Conservation (phyloP, 371 early-diverging fungal genomes). For the Paramicrosporidium saccamoebae region DNA sequence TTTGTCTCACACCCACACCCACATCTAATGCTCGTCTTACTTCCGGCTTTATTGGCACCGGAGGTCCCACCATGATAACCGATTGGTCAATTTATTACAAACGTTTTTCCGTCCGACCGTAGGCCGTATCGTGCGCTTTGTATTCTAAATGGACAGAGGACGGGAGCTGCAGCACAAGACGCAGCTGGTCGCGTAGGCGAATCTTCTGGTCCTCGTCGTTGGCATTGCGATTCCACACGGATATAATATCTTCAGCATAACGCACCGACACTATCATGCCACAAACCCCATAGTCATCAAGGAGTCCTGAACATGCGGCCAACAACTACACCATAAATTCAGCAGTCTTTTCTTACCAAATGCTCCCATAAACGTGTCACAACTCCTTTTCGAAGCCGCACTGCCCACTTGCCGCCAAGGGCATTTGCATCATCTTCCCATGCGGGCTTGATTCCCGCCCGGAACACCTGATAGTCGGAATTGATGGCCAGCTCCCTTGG, state of each 20-base stretch:
- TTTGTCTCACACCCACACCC: no score
- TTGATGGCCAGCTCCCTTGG: slow-evolving; percentile 57
- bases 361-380: slow-evolving; percentile 77
- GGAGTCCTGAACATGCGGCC: slow-evolving; percentile 69
- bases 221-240: slow-evolving; percentile 69
- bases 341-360: slow-evolving; percentile 10
- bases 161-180: slow-evolving; percentile 41
- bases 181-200: slow-evolving; percentile 62
- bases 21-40: no score
- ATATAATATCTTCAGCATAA: slow-evolving; percentile 66
- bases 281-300: slow-evolving; percentile 57
- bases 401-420: slow-evolving; percentile 89
- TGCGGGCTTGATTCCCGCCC: slow-evolving; percentile 70
- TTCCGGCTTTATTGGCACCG: no score
- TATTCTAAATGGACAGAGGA: slow-evolving; percentile 68
- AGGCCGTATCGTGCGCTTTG: slow-evolving; percentile 67
- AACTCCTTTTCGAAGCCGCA: slow-evolving; percentile 69
- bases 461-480: slow-evolving; percentile 79
- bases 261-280: slow-evolving; percentile 82
- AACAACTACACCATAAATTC: slow-evolving; percentile 12
- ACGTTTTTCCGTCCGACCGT: no score
- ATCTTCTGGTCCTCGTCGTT: slow-evolving; percentile 41
- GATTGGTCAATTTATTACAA: no score
- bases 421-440: slow-evolving; percentile 86
- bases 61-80: no score